These are phyloP conservation scores for Nannochloropsis granulata DNA, from an alignment of 108 stramenopile genomes.

Conservation along the genomic window DNA sequence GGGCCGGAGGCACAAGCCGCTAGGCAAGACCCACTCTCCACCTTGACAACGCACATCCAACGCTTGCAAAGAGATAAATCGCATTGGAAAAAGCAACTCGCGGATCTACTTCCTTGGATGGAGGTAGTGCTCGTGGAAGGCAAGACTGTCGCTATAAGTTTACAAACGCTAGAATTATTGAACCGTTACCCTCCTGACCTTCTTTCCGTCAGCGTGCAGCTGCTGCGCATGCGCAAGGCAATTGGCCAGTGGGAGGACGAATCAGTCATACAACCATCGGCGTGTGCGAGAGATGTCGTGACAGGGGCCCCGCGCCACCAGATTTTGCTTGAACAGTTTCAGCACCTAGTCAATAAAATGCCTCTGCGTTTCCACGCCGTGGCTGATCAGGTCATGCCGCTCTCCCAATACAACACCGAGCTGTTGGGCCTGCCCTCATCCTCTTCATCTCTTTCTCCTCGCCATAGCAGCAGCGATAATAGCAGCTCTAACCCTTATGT, in stretches of 20 bases:
- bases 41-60: not conserved
- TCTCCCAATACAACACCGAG: not conserved
- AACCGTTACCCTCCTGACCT: not conserved
- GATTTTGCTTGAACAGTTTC: not conserved
- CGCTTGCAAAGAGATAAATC: not conserved
- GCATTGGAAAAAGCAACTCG: not conserved
- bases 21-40: not conserved
- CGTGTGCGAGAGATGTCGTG: not conserved
- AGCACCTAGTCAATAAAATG: not conserved
- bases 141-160: not conserved
- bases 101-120: not conserved
- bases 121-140: not conserved
- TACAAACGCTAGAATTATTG: not conserved
- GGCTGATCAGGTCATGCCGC: not conserved
- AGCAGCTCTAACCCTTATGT: not conserved
- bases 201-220: not conserved
- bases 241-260: not conserved
- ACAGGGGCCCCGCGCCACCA: not conserved
- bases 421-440: not conserved
- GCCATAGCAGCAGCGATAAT: not conserved
- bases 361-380: not conserved
- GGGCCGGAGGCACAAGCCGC: not conserved
- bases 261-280: not conserved
- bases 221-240: not conserved
- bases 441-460: not conserved